Evolutionary conservation across 2,329 filamentous ascomycete species (phyloP).

Genomic region (Bipolaris cookei): DNA sequence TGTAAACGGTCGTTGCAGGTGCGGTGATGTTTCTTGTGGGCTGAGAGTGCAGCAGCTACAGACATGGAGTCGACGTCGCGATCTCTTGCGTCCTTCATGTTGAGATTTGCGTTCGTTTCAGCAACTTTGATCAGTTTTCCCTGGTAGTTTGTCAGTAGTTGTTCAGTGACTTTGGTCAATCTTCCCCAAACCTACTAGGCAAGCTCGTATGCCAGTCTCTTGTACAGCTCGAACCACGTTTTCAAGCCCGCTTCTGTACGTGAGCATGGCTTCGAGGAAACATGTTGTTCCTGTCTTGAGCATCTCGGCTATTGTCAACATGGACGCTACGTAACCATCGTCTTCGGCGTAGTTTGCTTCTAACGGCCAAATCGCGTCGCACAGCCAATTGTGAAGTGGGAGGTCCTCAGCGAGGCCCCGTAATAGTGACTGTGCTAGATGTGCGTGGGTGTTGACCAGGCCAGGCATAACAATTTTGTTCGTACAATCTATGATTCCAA

Average conservation of each 20-base stretch:
- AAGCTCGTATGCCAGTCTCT: conserved; percentile 45
- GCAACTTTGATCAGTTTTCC: conserved; percentile 49
- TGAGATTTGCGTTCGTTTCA: conserved; percentile 44
- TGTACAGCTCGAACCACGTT: conserved; percentile 39
- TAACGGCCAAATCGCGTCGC: conserved; percentile 48
- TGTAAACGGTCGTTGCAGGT: conserved; percentile 52
- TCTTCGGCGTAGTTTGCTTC: conserved; percentile 45
- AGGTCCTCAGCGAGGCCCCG: conserved; percentile 40
- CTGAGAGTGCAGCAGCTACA: conserved; percentile 40
- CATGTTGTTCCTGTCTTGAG: conserved; percentile 49
- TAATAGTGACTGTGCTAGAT: conserved; percentile 46
- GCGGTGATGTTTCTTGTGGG: conserved; percentile 40
- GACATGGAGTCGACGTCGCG: conserved; percentile 48
- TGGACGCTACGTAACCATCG: conserved; percentile 44
- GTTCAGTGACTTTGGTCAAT: neutral
- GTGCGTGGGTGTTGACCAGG: conserved; percentile 48
- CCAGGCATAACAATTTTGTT: conserved; percentile 47
- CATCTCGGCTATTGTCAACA: conserved; percentile 49
- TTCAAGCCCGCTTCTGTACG: conserved; percentile 38
- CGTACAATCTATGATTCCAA: conserved; percentile 33
- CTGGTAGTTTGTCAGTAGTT: conserved; percentile 19
- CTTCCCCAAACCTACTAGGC: conserved; percentile 17
- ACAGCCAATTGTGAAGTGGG: conserved; percentile 35
- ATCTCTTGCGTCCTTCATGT: conserved; percentile 48
- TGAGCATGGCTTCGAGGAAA: conserved; percentile 48